Conservation (phyloP, 169 alveolate genomes). For the Neospora caninum region DNA sequence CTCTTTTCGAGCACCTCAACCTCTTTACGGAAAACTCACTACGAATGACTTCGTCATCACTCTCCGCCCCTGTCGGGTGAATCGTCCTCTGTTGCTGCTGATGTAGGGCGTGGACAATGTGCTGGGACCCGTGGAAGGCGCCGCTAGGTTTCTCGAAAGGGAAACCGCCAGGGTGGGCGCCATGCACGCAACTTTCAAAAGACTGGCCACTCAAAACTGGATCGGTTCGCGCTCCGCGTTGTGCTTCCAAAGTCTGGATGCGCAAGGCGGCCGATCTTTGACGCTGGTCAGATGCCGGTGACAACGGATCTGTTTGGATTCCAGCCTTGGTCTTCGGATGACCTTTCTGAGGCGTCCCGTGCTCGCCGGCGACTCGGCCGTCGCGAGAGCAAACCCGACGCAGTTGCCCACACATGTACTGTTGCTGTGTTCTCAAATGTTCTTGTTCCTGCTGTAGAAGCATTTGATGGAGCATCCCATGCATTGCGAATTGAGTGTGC, state of each 20-base stretch:
- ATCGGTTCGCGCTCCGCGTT: not conserved
- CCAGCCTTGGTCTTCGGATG: not conserved
- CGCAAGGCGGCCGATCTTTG: not conserved
- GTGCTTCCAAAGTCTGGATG: not conserved
- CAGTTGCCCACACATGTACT: not conserved
- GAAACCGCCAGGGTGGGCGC: not conserved
- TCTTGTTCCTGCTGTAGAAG: not conserved
- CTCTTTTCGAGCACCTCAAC: not conserved
- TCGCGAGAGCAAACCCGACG: not conserved
- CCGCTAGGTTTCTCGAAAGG: not conserved
- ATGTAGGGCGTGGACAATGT: not conserved
- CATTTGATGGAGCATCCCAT: constrained; percentile 12
- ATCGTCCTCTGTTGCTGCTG: constrained; percentile 11
- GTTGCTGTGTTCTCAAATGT: constrained; percentile 5
- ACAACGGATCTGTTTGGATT: not conserved
- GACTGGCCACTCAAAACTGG: not conserved
- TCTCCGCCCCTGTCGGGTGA: constrained; percentile 16
- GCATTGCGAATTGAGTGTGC: constrained; percentile 16
- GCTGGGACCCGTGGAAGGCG: not conserved
- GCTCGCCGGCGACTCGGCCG: not conserved
- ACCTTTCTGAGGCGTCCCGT: not conserved
- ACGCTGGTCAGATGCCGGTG: not conserved
- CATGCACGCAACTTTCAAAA: not conserved
- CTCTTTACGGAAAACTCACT: not conserved
- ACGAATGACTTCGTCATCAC: constrained; percentile 4